Percentiles rank a stretch among this genome's conserved stretches.
Conservation (phyloP, 2,329 filamentous ascomycete species). For the Trichoderma endophyticum region DNA sequence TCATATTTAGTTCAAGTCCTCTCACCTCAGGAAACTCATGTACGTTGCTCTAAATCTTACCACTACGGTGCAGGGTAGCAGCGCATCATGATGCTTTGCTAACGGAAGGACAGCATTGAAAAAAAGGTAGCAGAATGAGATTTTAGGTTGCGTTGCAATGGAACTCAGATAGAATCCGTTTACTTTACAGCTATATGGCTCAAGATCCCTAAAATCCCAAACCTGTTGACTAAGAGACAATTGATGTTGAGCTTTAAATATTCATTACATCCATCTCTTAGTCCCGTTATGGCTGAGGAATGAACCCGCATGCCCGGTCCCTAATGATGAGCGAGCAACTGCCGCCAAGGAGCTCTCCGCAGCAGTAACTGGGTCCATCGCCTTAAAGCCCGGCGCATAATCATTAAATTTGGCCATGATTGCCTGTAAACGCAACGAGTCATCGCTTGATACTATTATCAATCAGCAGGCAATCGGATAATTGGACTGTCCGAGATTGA, state of each 20-base stretch:
- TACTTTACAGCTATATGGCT: too few relatives aligned
- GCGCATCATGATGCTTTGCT: too few relatives aligned
- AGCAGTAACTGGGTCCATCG: background rate
- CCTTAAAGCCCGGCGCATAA: background rate
- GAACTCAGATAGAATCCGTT: too few relatives aligned
- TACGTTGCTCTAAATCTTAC: too few relatives aligned
- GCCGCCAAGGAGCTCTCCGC: background rate
- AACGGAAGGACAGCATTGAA: too few relatives aligned
- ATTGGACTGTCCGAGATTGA: background rate
- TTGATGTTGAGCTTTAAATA: background rate
- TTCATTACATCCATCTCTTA: background rate
- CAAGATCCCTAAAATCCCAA: too few relatives aligned
- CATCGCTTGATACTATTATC: background rate
- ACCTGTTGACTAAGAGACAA: background rate
- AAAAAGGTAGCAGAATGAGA: too few relatives aligned
- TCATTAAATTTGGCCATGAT: background rate
- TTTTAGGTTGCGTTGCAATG: too few relatives aligned
- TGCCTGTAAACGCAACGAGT: background rate
- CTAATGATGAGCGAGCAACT: background rate
- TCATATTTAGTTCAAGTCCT: too few relatives aligned
- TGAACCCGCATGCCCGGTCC: background rate
- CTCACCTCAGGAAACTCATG: too few relatives aligned
- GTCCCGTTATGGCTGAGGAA: background rate
- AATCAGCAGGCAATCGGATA: background rate
- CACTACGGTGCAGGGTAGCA: too few relatives aligned